A percentile compares a stretch with the other conserved stretches of the same genome.
phyloP scores from a whole-genome alignment of 768 basidiomycete species.

The Lentinus brumalis region DNA sequence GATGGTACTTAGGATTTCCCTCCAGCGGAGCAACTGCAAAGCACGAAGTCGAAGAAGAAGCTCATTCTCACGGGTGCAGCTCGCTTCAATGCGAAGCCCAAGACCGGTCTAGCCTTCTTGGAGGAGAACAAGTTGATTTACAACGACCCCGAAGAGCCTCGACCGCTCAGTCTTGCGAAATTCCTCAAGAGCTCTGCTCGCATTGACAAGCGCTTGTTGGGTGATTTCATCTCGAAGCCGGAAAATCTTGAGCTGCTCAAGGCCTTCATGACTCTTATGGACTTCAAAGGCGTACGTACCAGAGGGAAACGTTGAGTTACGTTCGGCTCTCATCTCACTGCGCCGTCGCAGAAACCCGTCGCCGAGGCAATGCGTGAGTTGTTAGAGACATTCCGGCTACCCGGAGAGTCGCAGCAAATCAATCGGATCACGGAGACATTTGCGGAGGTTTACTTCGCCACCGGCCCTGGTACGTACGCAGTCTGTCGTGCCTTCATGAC shows the following conservation, averaged over 20 bases:
- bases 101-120: conserved; percentile 84
- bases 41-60: conserved; percentile 83
- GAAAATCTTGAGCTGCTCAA: conserved; percentile 85
- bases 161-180: conserved; percentile 69
- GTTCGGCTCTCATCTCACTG: not conserved
- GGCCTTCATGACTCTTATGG: conserved; percentile 86
- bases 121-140: conserved; percentile 93
- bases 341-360: conserved; percentile 72
- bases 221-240: conserved; percentile 89
- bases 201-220: conserved; percentile 90
- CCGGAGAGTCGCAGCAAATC: conserved; percentile 95
- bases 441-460: conserved; percentile 86
- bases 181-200: conserved; percentile 85
- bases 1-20: conserved; percentile 49
- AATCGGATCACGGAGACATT: conserved; percentile 92
- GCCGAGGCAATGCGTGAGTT: conserved; percentile 96
- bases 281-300: conserved; percentile 78
- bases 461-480: conserved; percentile 63
- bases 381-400: conserved; percentile 90
- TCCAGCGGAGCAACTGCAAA: conserved; percentile 56
- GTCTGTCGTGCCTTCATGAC: not conserved
- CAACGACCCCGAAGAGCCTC: conserved; percentile 52
- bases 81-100: conserved; percentile 92
- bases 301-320: not conserved
- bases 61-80: conserved; percentile 80